These are phyloP conservation scores for Tympanopsis confertula DNA, from an alignment of 2,329 filamentous ascomycete species.

Conservation along the genomic window DNA sequence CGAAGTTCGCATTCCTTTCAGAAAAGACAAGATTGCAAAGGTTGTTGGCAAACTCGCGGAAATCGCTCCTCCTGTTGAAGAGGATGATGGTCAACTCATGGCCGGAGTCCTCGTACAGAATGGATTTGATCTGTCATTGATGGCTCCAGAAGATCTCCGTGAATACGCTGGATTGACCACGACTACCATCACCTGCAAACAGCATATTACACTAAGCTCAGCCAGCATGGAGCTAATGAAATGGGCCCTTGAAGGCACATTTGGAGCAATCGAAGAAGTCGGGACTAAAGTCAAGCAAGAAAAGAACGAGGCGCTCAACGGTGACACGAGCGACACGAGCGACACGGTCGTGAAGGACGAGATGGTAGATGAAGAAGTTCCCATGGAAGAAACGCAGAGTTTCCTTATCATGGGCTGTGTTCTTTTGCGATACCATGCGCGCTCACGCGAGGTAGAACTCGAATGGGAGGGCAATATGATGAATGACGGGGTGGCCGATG, in stretches of 20 bases:
- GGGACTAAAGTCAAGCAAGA: conserved; percentile 31
- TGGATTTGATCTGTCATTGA: conserved; percentile 91
- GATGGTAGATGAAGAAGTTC: conserved; percentile 54
- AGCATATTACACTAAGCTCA: conserved; percentile 75
- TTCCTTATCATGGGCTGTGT: conserved; percentile 84
- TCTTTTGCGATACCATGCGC: conserved; percentile 59
- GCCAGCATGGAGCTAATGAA: conserved; percentile 83
- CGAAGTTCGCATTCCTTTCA: conserved; percentile 88
- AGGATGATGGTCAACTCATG: conserved; percentile 42
- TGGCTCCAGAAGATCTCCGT: conserved; percentile 89
- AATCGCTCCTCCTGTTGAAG: conserved; percentile 51
- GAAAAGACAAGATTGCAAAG: conserved; percentile 86
- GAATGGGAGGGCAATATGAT: conserved; percentile 98
- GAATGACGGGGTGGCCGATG: conserved; percentile 96
- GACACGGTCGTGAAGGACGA: conserved; percentile 27
- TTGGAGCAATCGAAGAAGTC: conserved; percentile 70
- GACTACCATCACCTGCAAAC: conserved; percentile 84
- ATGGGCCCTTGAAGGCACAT: conserved; percentile 90
- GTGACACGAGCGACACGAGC: conserved; percentile 15
- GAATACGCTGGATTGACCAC: conserved; percentile 97
- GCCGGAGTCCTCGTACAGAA: conserved; percentile 91
- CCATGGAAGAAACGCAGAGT: conserved; percentile 33
- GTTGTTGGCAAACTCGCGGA: conserved; percentile 89
- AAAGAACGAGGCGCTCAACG: conserved; percentile 19
- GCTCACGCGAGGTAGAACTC: conserved; percentile 70